phyloP scores from a whole-genome alignment of 306 rosid genomes.

The Fragaria nilgerrensis region DNA sequence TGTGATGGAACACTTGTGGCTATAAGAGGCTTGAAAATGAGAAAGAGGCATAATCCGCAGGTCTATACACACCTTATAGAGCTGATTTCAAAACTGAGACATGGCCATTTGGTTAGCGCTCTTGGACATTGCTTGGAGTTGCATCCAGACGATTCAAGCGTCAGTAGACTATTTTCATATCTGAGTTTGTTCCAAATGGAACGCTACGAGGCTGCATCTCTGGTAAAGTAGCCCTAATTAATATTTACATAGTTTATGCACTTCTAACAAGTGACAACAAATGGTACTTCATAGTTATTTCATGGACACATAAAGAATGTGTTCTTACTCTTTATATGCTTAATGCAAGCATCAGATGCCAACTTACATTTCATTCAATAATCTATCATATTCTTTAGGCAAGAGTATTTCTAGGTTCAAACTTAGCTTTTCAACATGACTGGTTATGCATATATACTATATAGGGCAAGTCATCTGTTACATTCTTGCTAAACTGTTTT shows the following conservation, averaged over 20 bases:
- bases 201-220: slow-evolving; percentile 66
- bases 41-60: slow-evolving; percentile 61
- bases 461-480: background rate
- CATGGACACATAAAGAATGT: background rate
- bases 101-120: slow-evolving; percentile 69
- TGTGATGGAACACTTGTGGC: slow-evolving; percentile 71
- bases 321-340: background rate
- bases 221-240: slow-evolving; percentile 43
- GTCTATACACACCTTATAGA: slow-evolving; percentile 68
- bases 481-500: background rate
- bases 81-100: slow-evolving; percentile 79
- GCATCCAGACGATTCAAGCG: slow-evolving; percentile 60
- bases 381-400: background rate
- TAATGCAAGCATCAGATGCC: background rate
- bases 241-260: background rate
- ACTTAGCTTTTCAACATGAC: background rate
- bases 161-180: slow-evolving; percentile 60
- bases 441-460: background rate
- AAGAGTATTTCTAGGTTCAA: background rate
- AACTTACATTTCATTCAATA: background rate
- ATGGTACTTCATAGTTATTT: background rate
- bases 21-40: slow-evolving; percentile 59
- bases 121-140: slow-evolving; percentile 95
- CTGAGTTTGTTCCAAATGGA: slow-evolving; percentile 68
- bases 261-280: background rate